A percentile compares a stretch with the other conserved stretches of the same genome.
Evolutionary conservation across 805 yeast genomes (phyloP).

Genomic region (Candida ficus): DNA sequence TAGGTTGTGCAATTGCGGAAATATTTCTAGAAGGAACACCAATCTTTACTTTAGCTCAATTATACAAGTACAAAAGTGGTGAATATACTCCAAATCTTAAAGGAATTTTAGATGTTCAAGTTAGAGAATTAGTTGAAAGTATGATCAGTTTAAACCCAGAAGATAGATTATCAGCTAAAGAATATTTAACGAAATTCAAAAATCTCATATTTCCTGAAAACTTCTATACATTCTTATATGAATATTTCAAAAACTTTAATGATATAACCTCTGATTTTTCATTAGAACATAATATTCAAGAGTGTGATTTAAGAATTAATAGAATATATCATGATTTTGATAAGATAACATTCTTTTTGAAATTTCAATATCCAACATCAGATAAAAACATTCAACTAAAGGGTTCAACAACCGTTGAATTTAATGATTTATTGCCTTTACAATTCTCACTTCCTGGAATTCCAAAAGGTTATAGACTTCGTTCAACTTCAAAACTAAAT

Average conservation of each 20-base stretch:
- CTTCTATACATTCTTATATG: slow-evolving; percentile 65
- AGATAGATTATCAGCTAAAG: slow-evolving; percentile 50
- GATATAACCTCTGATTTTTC: slow-evolving; percentile 14
- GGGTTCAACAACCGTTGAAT: slow-evolving; percentile 3
- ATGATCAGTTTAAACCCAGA: slow-evolving; percentile 65
- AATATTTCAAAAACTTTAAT: slow-evolving; percentile 48
- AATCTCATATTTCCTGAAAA: slow-evolving; percentile 56
- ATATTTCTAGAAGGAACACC: slow-evolving; percentile 83
- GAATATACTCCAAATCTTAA: slow-evolving; percentile 63
- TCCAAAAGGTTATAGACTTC: slow-evolving; percentile 39
- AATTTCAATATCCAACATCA: slow-evolving; percentile 28
- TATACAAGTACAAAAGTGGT: slow-evolving; percentile 72
- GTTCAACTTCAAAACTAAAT: slow-evolving; percentile 26
- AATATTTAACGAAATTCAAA: slow-evolving; percentile 46
- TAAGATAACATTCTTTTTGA: slow-evolving; percentile 37
- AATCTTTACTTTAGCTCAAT: slow-evolving; percentile 77
- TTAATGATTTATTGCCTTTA: slow-evolving; percentile 28
- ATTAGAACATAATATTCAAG: slow-evolving; percentile 28
- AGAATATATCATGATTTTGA: slow-evolving; percentile 57
- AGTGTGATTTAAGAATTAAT: slow-evolving; percentile 53
- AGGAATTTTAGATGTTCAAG: slow-evolving; percentile 43
- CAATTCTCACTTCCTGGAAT: slow-evolving; percentile 49
- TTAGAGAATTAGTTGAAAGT: slow-evolving; percentile 50
- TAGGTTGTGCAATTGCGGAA: slow-evolving; percentile 90
- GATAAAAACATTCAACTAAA: not conserved